Conservation (phyloP, 2,329 filamentous ascomycete species). For the Aspergillus nomiae region DNA sequence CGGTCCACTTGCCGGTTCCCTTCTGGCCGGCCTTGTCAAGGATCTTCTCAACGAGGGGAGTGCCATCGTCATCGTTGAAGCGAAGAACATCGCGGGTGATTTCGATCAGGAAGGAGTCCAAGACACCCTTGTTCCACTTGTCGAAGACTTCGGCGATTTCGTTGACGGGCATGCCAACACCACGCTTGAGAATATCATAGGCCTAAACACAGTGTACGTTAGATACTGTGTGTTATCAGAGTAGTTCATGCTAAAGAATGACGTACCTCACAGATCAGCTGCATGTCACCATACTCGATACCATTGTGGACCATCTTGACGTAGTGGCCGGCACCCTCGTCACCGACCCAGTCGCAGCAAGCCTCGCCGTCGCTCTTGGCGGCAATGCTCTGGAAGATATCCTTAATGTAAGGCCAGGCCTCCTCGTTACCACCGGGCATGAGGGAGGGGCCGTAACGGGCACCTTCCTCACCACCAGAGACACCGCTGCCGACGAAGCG, state of each 20-base stretch:
- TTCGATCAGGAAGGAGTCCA: slow-evolving; percentile 99
- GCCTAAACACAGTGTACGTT: slow-evolving; percentile 59
- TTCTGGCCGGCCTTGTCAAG: slow-evolving; percentile 98
- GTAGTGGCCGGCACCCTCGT: slow-evolving; percentile 99
- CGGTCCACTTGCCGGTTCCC: slow-evolving; percentile 99
- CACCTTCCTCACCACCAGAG: slow-evolving; percentile 98
- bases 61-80: slow-evolving; percentile 93
- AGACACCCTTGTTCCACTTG: slow-evolving; percentile 97
- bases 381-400: slow-evolving; percentile 96
- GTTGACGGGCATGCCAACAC: slow-evolving; percentile 82
- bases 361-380: slow-evolving; percentile 97
- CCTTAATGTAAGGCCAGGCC: slow-evolving; percentile 98
- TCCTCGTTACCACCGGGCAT: slow-evolving; percentile 99
- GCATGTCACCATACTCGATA: slow-evolving; percentile 99
- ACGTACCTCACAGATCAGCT: slow-evolving; percentile 95
- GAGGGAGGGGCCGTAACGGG: slow-evolving; percentile 92
- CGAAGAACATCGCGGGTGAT: slow-evolving; percentile 99
- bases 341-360: slow-evolving; percentile 99
- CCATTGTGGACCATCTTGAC: slow-evolving; percentile 99
- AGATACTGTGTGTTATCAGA: not conserved
- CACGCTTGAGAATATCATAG: slow-evolving; percentile 99
- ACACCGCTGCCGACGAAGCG: slow-evolving; percentile 96
- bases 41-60: slow-evolving; percentile 95
- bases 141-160: slow-evolving; percentile 94
- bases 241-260: not conserved